Evolutionary conservation across 2,329 filamentous ascomycete genomes (phyloP).

Genomic region (Ilyonectria sp.): DNA sequence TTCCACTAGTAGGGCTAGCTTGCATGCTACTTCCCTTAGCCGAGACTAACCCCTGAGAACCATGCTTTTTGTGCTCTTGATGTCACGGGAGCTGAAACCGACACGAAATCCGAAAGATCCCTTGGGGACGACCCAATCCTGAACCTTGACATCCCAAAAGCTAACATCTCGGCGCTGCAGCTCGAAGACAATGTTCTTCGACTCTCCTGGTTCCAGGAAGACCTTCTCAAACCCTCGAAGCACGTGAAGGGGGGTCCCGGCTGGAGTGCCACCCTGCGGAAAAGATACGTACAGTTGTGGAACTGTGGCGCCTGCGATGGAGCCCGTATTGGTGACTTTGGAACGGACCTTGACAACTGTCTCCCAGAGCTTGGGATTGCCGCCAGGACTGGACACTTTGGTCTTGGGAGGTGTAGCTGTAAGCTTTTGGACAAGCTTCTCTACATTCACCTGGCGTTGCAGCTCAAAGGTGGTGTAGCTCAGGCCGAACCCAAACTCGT

Average conservation of each 20-base stretch:
- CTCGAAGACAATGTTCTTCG: slow-evolving; percentile 56
- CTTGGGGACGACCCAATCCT: slow-evolving; percentile 52
- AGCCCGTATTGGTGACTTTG: slow-evolving; percentile 65
- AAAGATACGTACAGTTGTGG: slow-evolving; percentile 67
- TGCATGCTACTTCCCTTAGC: background rate
- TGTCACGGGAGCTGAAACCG: slow-evolving; percentile 22
- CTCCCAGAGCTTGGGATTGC: slow-evolving; percentile 65
- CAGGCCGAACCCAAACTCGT: slow-evolving; percentile 77
- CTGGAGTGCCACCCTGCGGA: slow-evolving; percentile 48
- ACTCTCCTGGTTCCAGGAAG: slow-evolving; percentile 56
- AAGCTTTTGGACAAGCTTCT: background rate
- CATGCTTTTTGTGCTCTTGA: background rate
- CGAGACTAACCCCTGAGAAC: background rate
- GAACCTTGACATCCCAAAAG: slow-evolving; percentile 58
- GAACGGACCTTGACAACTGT: slow-evolving; percentile 61
- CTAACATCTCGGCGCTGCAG: slow-evolving; percentile 62
- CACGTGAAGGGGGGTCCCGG: slow-evolving; percentile 55
- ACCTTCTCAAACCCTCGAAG: slow-evolving; percentile 66
- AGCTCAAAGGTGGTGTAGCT: slow-evolving; percentile 75
- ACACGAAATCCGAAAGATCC: slow-evolving; percentile 21
- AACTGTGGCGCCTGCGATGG: slow-evolving; percentile 61
- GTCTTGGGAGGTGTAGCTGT: slow-evolving; percentile 53
- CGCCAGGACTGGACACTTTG: background rate
- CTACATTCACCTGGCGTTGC: background rate
- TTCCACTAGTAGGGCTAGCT: no score